Base-by-base conservation (phyloP, 2,329 filamentous ascomycete species). In the Samsoniella hepiali region DNA sequence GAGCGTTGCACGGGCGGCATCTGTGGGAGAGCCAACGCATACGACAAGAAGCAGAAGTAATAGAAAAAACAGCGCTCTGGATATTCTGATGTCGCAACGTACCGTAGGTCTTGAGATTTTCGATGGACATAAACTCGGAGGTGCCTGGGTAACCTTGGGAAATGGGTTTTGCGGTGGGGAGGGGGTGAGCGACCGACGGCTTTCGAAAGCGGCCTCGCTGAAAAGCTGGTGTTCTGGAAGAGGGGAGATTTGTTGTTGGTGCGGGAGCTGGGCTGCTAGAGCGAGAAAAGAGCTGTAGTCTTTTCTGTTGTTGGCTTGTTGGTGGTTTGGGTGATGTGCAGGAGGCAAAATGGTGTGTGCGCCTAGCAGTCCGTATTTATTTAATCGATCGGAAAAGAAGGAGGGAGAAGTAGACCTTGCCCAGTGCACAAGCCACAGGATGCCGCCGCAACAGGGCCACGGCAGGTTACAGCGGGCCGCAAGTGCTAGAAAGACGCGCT, bases 61-160 rank as follows among this genome's bases (percentile, higher is more conserved):
- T 5, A 36, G 58, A 34, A n/a, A 36, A 27, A 11, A 45, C 54
- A 51, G 13, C 5, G 5, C 15, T 34, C 11, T 13, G 9, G 3
- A 29, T 57, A 10, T 10, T 53, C n/a, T 15, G 7, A 44, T 27
- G 38, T 36, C 10, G n/a, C 29, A 63, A 84, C 91, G 77, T 82
- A 95, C 91, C 91, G 88, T 92, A 92, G 85, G 89, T 88, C 88
- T 95, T 95, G 83, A 96, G 90, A 87, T 96, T 96, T 93, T 95
- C 91, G 91, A 95, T 95, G 88, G 91, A 95, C 91, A 95, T 95
- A 93, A 92, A 93, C 89, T 90, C 88, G 88, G 84, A 86, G 87
- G 88, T 85, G 75, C 76, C 73, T 80, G 82, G 83, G 81, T 79
- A 72, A 76, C 78, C 72, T 77, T 76, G 80, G 82, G 81, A 83